A percentile compares a stretch with the other conserved stretches of the same genome.
Conservation (phyloP, 176 grass and related monocot species). For the Rhynchospora breviuscula region DNA sequence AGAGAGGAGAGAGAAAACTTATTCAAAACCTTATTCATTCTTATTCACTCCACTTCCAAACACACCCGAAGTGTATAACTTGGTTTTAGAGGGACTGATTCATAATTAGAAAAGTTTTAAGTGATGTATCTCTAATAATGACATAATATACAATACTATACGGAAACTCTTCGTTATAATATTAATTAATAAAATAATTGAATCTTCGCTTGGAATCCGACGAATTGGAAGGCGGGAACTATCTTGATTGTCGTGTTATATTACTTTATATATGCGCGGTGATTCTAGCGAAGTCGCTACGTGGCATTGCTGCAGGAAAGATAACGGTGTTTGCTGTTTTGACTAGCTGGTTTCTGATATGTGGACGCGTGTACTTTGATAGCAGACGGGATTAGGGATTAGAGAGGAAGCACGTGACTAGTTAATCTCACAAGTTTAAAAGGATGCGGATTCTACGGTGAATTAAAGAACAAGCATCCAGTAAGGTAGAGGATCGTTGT, state of each 20-base stretch:
- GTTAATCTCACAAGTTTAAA: not conserved
- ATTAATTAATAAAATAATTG: not conserved
- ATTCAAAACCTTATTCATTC: no score
- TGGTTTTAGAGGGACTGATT: not conserved
- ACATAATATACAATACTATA: not conserved
- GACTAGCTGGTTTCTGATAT: not conserved
- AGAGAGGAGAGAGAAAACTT: no score
- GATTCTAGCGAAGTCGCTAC: not conserved
- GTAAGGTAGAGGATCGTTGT: no score
- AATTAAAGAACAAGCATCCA: no score
- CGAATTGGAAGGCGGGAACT: not conserved
- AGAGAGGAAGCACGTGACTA: not conserved
- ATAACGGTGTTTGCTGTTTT: not conserved
- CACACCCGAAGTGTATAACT: not conserved
- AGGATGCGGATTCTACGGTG: no score
- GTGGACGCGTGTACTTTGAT: not conserved
- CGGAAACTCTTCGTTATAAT: not conserved
- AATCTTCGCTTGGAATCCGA: not conserved
- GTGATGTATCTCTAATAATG: not conserved
- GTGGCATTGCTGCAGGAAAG: not conserved
- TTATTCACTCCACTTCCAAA: no score
- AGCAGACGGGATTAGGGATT: not conserved
- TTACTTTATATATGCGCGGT: not conserved
- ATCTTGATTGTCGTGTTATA: constrained; percentile 9
- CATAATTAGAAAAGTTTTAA: not conserved